Evolutionary conservation across 1,139 yeast genomes (phyloP), one percentile per base, ranked within the genome.

Genomic region (Geotrichum siamense): DNA sequence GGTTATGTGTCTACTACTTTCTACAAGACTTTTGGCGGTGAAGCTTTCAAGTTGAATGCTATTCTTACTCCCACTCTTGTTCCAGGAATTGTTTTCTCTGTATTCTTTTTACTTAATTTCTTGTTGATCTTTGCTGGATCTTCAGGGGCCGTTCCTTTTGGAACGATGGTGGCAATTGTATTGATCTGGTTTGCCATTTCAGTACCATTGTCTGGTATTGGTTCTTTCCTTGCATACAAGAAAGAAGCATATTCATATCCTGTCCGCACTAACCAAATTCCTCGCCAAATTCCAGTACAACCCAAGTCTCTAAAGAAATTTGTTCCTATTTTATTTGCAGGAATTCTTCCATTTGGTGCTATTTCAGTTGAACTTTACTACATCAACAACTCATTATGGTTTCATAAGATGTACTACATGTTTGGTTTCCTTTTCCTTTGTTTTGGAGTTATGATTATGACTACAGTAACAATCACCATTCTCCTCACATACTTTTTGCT

Each of bases 371-470:
- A 91, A 65, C 78, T 93, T 75, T 89, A 86, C 65, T 91, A 89
- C 67, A 72, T 75, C 51, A 79, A 83, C 68, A 76, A 87, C 46
- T 87, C 96, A 25, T 69, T 91, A 54, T 91, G 98, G 98, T 87
- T 85, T 67, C 89, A 85, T 71, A 76, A 86, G 63, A 80, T 91
- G 52, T 91, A 79, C 70, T 91, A 89, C 70, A 91, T 91, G 97
- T 91, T 91, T 71, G 98, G 98, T 19, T 91, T 91, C 71, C 71
- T 91, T 56, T 85, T 91, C 64, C 78, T 89, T 66, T 87, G 96
- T 57, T 80, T 86, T 61, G 54, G 82, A 20, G 71, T 91, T 59
- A 82, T 87, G 86, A 69, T 85, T 13, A 60, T 83, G 56, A 87
- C 96, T 9, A 82, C 96, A 5, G 73, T 84, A 16, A 72, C 91